Evolutionary conservation across 768 basidiomycete species (phyloP).

Genomic region (Tricholoma sp.): DNA sequence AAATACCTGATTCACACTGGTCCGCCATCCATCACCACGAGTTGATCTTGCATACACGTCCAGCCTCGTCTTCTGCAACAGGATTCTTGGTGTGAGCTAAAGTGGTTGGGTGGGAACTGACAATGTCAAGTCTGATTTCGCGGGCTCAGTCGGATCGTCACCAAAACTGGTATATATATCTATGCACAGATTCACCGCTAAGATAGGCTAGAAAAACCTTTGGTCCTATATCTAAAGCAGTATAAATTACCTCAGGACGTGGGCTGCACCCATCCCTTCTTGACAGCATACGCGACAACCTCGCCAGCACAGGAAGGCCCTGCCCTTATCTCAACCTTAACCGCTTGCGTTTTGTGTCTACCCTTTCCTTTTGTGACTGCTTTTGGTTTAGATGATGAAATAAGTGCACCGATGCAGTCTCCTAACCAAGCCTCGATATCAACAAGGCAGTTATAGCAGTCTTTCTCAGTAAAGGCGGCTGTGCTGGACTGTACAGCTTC

Average conservation of each 20-base stretch:
- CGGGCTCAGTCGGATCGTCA: too few relatives aligned
- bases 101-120: too few relatives aligned
- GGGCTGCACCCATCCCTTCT: conserved; percentile 55
- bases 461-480: conserved; percentile 52
- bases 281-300: conserved; percentile 55
- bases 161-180: background rate
- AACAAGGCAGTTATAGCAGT: conserved; percentile 64
- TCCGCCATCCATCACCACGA: too few relatives aligned
- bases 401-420: conserved; percentile 34
- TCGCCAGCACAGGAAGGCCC: conserved; percentile 51
- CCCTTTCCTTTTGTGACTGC: conserved; percentile 28
- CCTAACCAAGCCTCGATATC: conserved; percentile 61
- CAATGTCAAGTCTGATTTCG: too few relatives aligned
- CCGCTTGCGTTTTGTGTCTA: conserved; percentile 24
- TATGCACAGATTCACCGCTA: background rate
- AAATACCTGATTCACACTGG: too few relatives aligned
- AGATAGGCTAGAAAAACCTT: background rate
- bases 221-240: background rate
- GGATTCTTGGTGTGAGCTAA: too few relatives aligned
- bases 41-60: too few relatives aligned
- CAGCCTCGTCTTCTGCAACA: too few relatives aligned
- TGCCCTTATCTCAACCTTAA: conserved; percentile 13
- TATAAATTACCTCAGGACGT: conserved; percentile 4
- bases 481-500: conserved; percentile 10
- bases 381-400: conserved; percentile 20